phyloP scores from a whole-genome alignment of 495 filamentous ascomycete genomes.

The Xylaria nigripes region DNA sequence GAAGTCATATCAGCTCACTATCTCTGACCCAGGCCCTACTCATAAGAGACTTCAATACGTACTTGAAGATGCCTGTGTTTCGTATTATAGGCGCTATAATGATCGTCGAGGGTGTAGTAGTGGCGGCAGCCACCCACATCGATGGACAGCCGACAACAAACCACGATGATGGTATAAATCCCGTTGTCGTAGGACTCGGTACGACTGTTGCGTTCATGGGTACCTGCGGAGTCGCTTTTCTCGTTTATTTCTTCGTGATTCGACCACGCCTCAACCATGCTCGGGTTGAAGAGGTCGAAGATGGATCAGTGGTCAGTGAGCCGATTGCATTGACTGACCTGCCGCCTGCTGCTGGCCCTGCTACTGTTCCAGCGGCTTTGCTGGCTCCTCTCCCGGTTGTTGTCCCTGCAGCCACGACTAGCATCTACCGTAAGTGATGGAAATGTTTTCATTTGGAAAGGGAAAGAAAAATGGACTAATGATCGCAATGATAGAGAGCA shows the following conservation, averaged over 20 bases:
- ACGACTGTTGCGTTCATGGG: not conserved
- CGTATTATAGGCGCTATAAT: not conserved
- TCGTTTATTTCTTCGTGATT: not conserved
- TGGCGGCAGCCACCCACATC: not conserved
- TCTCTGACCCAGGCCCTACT: not conserved
- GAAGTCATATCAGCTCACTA: not conserved
- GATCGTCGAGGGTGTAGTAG: not conserved
- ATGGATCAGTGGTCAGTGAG: too few species aligned
- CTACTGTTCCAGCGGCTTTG: too few species aligned
- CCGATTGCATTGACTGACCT: too few species aligned
- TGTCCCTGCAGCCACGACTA: too few species aligned
- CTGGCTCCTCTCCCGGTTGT: too few species aligned
- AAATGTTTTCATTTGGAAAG: not conserved
- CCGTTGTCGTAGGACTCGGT: not conserved
- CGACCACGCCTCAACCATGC: not conserved
- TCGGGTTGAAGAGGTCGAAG: too few species aligned
- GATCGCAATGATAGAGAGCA: not conserved
- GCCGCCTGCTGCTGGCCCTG: too few species aligned
- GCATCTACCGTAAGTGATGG: slow-evolving; percentile 1
- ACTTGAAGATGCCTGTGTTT: not conserved
- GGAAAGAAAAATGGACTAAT: not conserved
- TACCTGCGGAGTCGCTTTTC: not conserved
- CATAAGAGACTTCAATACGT: not conserved
- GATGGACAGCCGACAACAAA: not conserved
- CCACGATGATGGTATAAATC: not conserved